phyloP scores from a whole-genome alignment of 179 eudicot genomes.

The Beta corolliflora region DNA sequence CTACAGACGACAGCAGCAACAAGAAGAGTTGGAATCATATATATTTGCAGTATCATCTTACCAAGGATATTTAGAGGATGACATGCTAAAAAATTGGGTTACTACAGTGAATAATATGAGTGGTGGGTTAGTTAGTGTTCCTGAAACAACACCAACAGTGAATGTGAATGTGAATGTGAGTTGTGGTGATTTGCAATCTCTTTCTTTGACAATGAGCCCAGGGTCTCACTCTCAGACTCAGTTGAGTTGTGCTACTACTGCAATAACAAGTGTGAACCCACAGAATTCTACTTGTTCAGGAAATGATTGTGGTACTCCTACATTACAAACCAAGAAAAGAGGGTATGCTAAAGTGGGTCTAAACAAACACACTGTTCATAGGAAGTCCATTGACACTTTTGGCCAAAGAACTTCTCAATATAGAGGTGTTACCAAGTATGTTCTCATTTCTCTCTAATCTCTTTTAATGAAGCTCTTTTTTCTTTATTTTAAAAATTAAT shows the following conservation, averaged over 20 bases:
- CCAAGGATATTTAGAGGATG: conserved; percentile 41
- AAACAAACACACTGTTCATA: conserved; percentile 53
- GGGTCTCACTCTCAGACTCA: too few relatives aligned
- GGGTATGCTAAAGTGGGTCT: conserved; percentile 40
- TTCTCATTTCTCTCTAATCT: too few relatives aligned
- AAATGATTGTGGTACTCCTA: conserved; percentile 28
- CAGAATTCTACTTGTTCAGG: neutral
- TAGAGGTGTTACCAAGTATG: conserved; percentile 78
- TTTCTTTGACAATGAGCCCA: too few relatives aligned
- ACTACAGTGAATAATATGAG: neutral
- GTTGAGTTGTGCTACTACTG: too few relatives aligned
- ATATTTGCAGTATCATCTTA: conserved; percentile 31
- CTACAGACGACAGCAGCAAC: conserved; percentile 39
- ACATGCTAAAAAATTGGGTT: conserved; percentile 23
- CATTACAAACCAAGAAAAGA: conserved; percentile 54
- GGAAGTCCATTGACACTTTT: conserved; percentile 78
- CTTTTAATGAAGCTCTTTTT: too few relatives aligned
- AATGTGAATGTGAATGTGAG: too few relatives aligned
- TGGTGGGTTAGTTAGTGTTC: conserved; percentile 22
- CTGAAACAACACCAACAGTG: too few relatives aligned
- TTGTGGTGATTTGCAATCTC: too few relatives aligned
- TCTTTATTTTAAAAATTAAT: too few relatives aligned
- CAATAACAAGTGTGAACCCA: too few relatives aligned
- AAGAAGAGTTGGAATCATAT: conserved; percentile 33
- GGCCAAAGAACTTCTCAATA: conserved; percentile 82